Evolutionary conservation across 2,329 filamentous ascomycete genomes (phyloP), one percentile per base, ranked within the genome.

Genomic region (Ceratocystis colombiana): DNA sequence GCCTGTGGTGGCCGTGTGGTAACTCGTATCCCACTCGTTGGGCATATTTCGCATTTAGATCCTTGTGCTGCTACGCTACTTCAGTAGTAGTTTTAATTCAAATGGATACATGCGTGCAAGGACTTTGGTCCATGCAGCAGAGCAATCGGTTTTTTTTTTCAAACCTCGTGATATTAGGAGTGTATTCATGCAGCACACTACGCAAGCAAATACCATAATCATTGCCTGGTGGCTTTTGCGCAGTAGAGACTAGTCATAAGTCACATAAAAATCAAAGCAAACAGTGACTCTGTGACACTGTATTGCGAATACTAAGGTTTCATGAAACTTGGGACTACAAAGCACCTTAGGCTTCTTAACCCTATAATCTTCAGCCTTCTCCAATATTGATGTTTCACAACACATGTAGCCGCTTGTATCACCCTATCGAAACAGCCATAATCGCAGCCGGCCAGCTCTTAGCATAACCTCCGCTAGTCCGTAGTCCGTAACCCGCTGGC

Each of bases 81-180:
- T 41, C 10, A 41, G 37, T 41, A 41, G 37, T 41, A 41, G 37
- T 41, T 41, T 41, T 3, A 41, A 41, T 41, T 41, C 10, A 41
- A 41, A 41, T 41, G 37, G 37, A 25, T 53, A 53, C 48, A 25
- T 63, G 17, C 30, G 57, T 62, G 55, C 64, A 67, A 66, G 62
- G 59, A 61, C 55, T 67, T 53, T 64, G 44, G 55, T 66, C 65
- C 63, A 46, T 41, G 37, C 37, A 41, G 37, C 37, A 41, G 12
- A 41, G 37, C 10, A 41, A 41, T 41, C 10, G 2, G 37, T 3
- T 22, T 22, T 4, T 5, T 41, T 41, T 41, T 41, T 5, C 3
- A 41, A 41, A 22, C 5, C 28, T 37, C 17, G 55, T 59, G 25
- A 30, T 59, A 37, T 37, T n/a, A 30, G 33, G 12, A 7, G 55